Evolutionary conservation across 257 asterid species (phyloP), one percentile per base, ranked within the genome.

Genomic region (Solanum medicagineum): DNA sequence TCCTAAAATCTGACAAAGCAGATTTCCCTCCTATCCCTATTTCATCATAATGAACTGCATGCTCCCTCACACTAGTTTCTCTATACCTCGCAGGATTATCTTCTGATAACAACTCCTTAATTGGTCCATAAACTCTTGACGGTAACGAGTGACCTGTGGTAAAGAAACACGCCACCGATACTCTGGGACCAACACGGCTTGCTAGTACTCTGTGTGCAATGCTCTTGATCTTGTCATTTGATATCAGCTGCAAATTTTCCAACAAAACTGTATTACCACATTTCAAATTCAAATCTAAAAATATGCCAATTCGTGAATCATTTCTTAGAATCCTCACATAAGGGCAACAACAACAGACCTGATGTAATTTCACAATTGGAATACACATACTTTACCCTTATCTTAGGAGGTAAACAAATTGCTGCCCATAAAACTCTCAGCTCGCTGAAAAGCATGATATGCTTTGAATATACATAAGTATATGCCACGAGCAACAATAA

Each of bases 221-320:
- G 80, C 88, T 83, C 20, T 2, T 74, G 84, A 86, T 62, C 45
- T 83, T 86, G 47, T 86, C 86, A 83, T 86, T 86, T 60, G 86
- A 57, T 2, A 83, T 62, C 10, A 86, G 81, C 88, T 86, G 62
- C 13, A 36, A 10, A 20, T 53, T 29, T 26, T 56, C 44, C 6
- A 83, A 83, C 45, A 60, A 47, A 63, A 45, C 19, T 8, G 11
- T 14, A 24, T 40, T 12, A 65, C 22, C 15, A 20, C 20, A 20
- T 10, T 62, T 7, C 12, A 24, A 8, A 2, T 60, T 13, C 14
- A 6, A 10, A 20, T 82, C 12, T 22, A n/a, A 11, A 73, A 7
- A 63, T 24, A 13, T 63, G 26, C 10, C 32, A 16, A 22, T 83
- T 24, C 0, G 45, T 63, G n/a, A 40, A 69, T 62, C 36, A 62